Evolutionary conservation across 257 asterid species (phyloP).

Genomic region (Voacanga thouarsii): DNA sequence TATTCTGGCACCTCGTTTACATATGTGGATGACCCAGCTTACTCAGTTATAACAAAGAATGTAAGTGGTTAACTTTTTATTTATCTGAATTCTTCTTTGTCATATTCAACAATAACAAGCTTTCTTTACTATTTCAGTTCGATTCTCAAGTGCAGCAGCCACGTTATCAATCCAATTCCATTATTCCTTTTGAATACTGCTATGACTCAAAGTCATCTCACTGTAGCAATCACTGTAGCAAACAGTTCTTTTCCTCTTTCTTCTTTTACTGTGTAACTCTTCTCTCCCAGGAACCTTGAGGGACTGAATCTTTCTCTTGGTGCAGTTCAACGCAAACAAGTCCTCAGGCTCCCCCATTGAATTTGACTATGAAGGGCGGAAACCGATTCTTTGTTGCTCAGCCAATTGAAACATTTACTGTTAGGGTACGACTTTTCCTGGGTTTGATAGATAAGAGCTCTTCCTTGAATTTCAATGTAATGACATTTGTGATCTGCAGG

Average conservation of each 20-base stretch:
- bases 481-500: slow-evolving; percentile 39
- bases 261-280: neutral
- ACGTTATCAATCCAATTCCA: slow-evolving; percentile 44
- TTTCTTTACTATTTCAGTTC: slow-evolving; percentile 47
- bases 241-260: neutral
- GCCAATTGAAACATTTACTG: slow-evolving; percentile 46
- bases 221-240: too few species aligned
- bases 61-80: slow-evolving; percentile 41
- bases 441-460: slow-evolving; percentile 2
- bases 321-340: slow-evolving; percentile 58
- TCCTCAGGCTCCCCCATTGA: slow-evolving; percentile 48
- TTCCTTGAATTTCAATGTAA: slow-evolving; percentile 17
- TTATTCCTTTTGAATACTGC: slow-evolving; percentile 71
- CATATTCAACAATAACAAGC: neutral
- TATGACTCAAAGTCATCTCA: slow-evolving; percentile 55
- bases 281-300: neutral
- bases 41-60: slow-evolving; percentile 45
- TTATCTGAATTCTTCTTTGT: neutral
- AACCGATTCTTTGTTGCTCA: slow-evolving; percentile 36
- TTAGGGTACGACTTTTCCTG: slow-evolving; percentile 37
- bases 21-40: slow-evolving; percentile 78
- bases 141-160: slow-evolving; percentile 51
- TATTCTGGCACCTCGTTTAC: slow-evolving; percentile 98
- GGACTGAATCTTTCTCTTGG: slow-evolving; percentile 16
- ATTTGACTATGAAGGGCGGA: slow-evolving; percentile 88